phyloP scores from a whole-genome alignment of 106 monocot species.

The Posidonia australis region DNA sequence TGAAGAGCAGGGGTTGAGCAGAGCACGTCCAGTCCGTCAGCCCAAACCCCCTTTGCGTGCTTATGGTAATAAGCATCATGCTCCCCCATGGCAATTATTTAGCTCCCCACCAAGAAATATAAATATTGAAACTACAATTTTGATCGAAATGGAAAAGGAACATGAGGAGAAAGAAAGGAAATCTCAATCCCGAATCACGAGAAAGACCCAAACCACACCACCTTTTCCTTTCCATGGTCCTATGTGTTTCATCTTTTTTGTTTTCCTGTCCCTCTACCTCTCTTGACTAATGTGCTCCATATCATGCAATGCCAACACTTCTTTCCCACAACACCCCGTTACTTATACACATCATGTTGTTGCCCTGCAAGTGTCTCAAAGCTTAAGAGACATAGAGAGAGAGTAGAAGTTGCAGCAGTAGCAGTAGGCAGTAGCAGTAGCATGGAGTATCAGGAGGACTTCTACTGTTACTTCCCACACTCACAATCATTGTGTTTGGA shows the following conservation, averaged over 20 bases:
- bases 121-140: neutral
- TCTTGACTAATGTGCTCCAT: neutral
- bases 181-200: conserved; percentile 29
- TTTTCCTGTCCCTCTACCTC: neutral
- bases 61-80: neutral
- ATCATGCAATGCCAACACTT: neutral
- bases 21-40: neutral
- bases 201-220: conserved; percentile 18
- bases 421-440: no score
- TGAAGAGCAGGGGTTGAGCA: neutral
- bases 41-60: neutral
- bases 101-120: conserved; percentile 3
- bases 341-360: conserved; percentile 11
- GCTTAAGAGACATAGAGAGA: no score
- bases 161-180: neutral
- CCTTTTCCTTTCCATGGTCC: conserved; percentile 17
- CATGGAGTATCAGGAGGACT: no score
- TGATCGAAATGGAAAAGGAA: neutral
- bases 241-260: neutral
- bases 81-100: conserved; percentile 1
- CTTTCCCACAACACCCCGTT: neutral
- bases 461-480: neutral
- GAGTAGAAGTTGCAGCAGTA: no score
- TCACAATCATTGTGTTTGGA: neutral
- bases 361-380: no score